A percentile compares a stretch with the other conserved stretches of the same genome.
Evolutionary conservation across 169 alveolate species (phyloP).

Genomic region (Cryptosporidium canis): DNA sequence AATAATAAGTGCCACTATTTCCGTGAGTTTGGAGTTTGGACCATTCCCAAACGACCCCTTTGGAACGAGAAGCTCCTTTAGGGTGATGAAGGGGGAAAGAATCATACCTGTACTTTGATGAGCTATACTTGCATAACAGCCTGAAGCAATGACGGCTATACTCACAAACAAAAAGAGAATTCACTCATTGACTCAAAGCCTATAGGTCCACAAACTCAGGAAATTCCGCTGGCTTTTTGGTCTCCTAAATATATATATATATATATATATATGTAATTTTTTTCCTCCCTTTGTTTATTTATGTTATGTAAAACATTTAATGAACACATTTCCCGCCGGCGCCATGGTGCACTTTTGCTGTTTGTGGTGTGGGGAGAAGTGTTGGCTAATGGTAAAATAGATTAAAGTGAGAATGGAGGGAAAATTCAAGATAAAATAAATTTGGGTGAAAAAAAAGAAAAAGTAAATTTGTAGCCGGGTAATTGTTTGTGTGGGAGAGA

Average conservation of each 20-base stretch:
- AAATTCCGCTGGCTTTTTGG: background rate
- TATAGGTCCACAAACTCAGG: background rate
- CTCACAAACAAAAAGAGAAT: background rate
- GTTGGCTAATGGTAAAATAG: background rate
- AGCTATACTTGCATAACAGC: background rate
- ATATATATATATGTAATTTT: too few relatives aligned
- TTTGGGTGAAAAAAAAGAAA: background rate
- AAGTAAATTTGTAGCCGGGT: background rate
- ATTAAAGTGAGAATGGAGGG: background rate
- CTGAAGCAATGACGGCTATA: background rate
- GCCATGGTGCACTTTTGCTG: constrained; percentile 64
- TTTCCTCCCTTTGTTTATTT: background rate
- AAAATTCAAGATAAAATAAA: background rate
- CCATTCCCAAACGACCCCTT: constrained; percentile 64
- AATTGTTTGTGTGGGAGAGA: background rate
- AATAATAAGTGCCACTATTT: constrained; percentile 43
- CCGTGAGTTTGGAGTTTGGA: constrained; percentile 54
- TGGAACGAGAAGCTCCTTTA: constrained; percentile 41
- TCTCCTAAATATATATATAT: background rate
- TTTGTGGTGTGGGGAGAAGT: constrained; percentile 61
- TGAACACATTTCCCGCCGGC: constrained; percentile 21
- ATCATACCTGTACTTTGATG: background rate
- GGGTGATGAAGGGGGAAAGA: background rate
- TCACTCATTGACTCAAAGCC: background rate
- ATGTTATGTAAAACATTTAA: background rate